Conservation (phyloP, 2,329 filamentous ascomycete genomes). For the Clonostachys solani region DNA sequence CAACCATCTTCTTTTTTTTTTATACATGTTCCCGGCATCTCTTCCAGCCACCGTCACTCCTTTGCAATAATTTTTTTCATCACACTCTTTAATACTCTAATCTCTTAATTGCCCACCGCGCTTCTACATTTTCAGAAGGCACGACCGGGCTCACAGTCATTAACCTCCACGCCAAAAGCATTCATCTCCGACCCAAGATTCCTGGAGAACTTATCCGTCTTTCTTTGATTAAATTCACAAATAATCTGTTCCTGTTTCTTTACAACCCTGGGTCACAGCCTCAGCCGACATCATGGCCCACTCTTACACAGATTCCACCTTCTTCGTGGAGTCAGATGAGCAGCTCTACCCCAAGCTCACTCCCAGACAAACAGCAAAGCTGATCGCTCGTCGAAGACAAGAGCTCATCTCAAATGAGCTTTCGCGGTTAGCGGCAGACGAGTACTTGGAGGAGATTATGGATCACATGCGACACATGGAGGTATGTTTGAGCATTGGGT, state of each 20-base stretch:
- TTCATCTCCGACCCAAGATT: slow-evolving; percentile 38
- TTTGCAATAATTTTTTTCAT: slow-evolving; percentile 42
- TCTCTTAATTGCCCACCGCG: slow-evolving; percentile 40
- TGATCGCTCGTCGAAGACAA: slow-evolving; percentile 77
- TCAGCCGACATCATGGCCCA: slow-evolving; percentile 39
- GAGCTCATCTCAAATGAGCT: slow-evolving; percentile 86
- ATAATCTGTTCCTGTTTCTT: slow-evolving; percentile 10
- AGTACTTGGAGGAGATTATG: slow-evolving; percentile 93
- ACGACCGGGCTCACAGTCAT: slow-evolving; percentile 26
- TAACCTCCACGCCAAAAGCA: slow-evolving; percentile 18
- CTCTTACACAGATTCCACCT: slow-evolving; percentile 36
- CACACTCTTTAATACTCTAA: slow-evolving; percentile 59
- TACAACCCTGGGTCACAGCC: slow-evolving; percentile 17
- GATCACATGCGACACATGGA: slow-evolving; percentile 96
- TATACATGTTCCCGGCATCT: slow-evolving; percentile 38
- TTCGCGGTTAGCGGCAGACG: slow-evolving; percentile 77
- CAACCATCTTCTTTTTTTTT: slow-evolving; percentile 13
- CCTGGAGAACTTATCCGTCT: slow-evolving; percentile 46
- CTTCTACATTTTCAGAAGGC: slow-evolving; percentile 27
- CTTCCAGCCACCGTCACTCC: slow-evolving; percentile 53
- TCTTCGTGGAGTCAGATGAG: slow-evolving; percentile 54
- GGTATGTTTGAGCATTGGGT: slow-evolving; percentile 36
- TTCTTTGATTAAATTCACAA: slow-evolving; percentile 30
- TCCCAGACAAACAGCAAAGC: slow-evolving; percentile 70
- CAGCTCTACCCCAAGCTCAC: slow-evolving; percentile 52